Evolutionary conservation across 768 basidiomycete species (phyloP), one percentile per base, ranked within the genome.

Genomic region (Tulasnella sp.): DNA sequence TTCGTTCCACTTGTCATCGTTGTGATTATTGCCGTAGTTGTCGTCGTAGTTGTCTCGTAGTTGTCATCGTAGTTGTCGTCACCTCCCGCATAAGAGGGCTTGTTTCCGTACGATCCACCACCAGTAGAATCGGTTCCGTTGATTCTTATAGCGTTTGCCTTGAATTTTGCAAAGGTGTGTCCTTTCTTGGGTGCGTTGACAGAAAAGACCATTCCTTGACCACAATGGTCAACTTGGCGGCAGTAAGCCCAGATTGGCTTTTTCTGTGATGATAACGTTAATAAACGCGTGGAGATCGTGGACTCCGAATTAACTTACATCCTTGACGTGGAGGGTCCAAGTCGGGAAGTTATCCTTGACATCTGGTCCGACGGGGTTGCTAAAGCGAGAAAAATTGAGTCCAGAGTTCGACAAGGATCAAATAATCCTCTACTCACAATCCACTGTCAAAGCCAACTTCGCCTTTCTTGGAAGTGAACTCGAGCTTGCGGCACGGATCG

Each of bases 151-250:
- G n/a, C n/a, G n/a, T n/a, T n/a, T n/a, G n/a, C n/a, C n/a, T n/a
- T n/a, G n/a, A n/a, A n/a, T n/a, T 40, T 41, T 6, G 8, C 25
- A 35, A 54, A 57, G 19, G 42, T 55, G 53, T 57, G 48, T 7
- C 56, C 53, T 10, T 34, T 51, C 29, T 31, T 32, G 20, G 45
- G 43, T 13, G 56, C 32, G 57, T 57, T 57, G 24, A 56, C 37
- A 37, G 54, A 48, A 37, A 57, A 57, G 13, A 53, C 50, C 57
- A 57, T 57, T 0, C 57, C 57, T 16, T 32, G 25, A 24, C 44
- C 54, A 44, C 57, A 57, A 43, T 57, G 57, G 27, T 29, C 49
- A 13, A 29, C 45, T 35, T 55, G 54, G 28, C 35, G 16, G 54
- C 54, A 57, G 37, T 52, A 40, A 9, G 43, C 39, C 49, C 49